Evolutionary conservation across 2,329 filamentous ascomycete species (phyloP), one percentile per base, ranked within the genome.

Genomic region (Microascus cirrosus): DNA sequence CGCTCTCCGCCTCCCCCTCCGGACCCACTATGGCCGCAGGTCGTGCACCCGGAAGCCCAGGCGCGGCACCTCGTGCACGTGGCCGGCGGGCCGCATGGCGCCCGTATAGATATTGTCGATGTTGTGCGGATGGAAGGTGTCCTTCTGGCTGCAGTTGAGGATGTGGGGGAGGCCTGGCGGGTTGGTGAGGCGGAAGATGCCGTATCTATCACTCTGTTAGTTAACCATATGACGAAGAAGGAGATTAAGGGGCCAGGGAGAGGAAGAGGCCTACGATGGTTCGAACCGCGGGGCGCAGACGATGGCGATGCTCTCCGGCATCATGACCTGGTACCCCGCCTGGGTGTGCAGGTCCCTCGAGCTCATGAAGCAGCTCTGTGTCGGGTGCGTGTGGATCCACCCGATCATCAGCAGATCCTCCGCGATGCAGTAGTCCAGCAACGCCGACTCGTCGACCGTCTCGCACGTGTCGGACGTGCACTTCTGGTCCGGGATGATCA

Each of bases 371-470:
- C 94, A 99, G 0, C 90, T 95, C 73, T 99, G 94, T 0, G 87
- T 90, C 0, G 94, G 94, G 69, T 99, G 94, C 0, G 94, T 99
- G 69, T 99, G 94, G 61, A 99, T 99, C 94, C 94, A 99, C 45
- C 93, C 93, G 5, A 96, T 79, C 57, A 95, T 84, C 70, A 96
- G 82, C 39, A 97, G 73, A 60, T 95, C 89, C 66, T 95, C 83
- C 5, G 78, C 79, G 65, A 94, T 89, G 67, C 92, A 95, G 69
- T 93, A 96, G 59, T 96, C 90, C 64, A 96, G 92, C 32, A 96
- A 79, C 0, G 84, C 83, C 34, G 82, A 81, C 69, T 95, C 91
- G 63, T 96, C 94, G 54, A 90, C 84, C 22, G 90, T 97, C 71
- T 97, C 93, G 70, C 94, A 99, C 0, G 94, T 97, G 67, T 99